Evolutionary conservation across 257 asterid genomes (phyloP).

Genomic region (Solanum sparsipilum): DNA sequence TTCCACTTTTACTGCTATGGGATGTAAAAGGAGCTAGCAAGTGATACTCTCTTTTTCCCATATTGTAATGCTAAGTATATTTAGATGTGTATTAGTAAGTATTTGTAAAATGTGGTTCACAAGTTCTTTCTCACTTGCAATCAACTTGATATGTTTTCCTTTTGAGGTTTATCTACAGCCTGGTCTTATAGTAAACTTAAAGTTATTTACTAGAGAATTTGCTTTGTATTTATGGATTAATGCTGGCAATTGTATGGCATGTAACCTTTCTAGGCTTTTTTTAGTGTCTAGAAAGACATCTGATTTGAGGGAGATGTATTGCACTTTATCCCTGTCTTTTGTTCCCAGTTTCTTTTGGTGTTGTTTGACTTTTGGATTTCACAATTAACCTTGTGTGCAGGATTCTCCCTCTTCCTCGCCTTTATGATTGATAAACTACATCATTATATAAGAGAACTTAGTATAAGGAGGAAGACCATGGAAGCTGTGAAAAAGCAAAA

Average conservation of each 20-base stretch:
- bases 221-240: neutral
- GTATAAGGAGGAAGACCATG: conserved; percentile 58
- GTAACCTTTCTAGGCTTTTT: neutral
- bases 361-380: neutral
- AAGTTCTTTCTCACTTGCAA: neutral
- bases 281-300: neutral
- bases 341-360: neutral
- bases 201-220: neutral
- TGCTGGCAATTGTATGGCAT: neutral
- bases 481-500: conserved; percentile 66
- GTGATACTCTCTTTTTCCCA: neutral
- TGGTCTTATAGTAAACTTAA: neutral
- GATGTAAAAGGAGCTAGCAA: neutral
- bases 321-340: neutral
- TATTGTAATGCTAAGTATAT: neutral
- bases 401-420: conserved; percentile 70
- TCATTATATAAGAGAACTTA: conserved; percentile 76
- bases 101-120: neutral
- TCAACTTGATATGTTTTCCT: neutral
- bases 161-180: neutral
- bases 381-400: conserved; percentile 23
- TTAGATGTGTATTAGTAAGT: neutral
- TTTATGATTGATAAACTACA: conserved; percentile 79
- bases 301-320: neutral
- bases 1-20: neutral